Evolutionary conservation across 139 green algal species (phyloP).

Genomic region (Closterium sp.): DNA sequence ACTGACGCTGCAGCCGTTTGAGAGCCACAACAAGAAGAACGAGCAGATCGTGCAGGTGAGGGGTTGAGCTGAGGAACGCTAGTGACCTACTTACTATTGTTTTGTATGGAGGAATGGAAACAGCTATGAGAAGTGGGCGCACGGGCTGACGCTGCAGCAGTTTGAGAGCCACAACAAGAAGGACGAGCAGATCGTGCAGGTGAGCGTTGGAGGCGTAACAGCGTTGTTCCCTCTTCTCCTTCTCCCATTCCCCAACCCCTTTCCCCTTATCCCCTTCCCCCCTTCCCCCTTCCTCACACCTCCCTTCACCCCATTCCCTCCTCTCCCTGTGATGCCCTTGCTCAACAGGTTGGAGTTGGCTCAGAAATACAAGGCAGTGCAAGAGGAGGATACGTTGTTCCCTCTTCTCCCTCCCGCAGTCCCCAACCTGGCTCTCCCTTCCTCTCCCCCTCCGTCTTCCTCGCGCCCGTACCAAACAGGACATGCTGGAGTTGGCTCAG

Average conservation of each 20-base stretch:
- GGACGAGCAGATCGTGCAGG: constrained; percentile 77
- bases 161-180: constrained; percentile 68
- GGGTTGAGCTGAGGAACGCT: no score
- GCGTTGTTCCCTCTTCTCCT: no score
- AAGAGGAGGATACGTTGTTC: not conserved
- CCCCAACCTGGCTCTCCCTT: not conserved
- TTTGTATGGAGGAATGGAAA: no score
- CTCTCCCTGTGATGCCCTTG: no score
- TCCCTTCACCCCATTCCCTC: not conserved
- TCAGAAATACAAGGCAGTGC: not conserved
- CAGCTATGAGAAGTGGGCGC: constrained; percentile 88
- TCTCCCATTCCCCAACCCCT: no score
- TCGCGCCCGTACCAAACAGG: constrained; percentile 9
- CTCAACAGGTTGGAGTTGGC: no score
- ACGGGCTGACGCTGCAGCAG: constrained; percentile 76
- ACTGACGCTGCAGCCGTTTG: constrained; percentile 76
- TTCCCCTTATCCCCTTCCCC: no score
- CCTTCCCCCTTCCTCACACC: no score
- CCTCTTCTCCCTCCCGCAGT: not conserved
- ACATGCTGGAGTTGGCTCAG: constrained; percentile 77
- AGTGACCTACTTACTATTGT: no score
- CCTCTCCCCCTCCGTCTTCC: not conserved
- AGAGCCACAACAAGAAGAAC: constrained; percentile 71
- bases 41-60: constrained; percentile 67
- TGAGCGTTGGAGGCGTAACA: not conserved